phyloP scores from a whole-genome alignment of 148 eudicot species.

The Oxyria digyna region DNA sequence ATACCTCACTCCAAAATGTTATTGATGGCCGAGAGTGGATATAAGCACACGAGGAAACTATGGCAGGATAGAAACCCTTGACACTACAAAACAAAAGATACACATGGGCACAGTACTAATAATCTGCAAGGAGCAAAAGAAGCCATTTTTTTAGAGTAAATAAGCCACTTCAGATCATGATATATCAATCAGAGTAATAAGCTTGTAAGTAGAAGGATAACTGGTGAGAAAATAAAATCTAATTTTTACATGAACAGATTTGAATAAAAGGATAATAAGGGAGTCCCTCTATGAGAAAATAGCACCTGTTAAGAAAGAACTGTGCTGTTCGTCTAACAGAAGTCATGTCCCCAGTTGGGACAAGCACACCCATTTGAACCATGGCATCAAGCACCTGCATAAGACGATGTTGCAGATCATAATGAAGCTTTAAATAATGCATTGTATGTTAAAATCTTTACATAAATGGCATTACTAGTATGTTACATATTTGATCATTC shows the following conservation, averaged over 20 bases:
- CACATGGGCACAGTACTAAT: background rate
- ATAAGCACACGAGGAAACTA: background rate
- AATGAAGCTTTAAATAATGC: background rate
- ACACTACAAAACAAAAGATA: background rate
- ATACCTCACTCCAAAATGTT: background rate
- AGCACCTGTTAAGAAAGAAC: constrained; percentile 85
- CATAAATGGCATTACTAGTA: background rate
- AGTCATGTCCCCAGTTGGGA: constrained; percentile 98
- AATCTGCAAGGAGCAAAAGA: background rate
- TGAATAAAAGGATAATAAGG: background rate
- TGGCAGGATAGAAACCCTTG: background rate
- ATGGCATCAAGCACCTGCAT: constrained; percentile 87
- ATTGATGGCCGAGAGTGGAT: too few species aligned
- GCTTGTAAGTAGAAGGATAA: background rate
- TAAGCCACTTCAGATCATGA: background rate
- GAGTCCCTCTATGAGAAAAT: background rate
- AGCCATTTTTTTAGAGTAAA: background rate
- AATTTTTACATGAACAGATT: background rate
- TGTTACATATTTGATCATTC: background rate
- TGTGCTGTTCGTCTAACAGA: constrained; percentile 90
- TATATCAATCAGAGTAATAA: background rate
- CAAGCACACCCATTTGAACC: constrained; percentile 97
- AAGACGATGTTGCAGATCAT: constrained; percentile 3
- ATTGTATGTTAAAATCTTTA: background rate
- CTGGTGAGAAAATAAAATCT: background rate